Evolutionary conservation across 2,329 filamentous ascomycete genomes (phyloP).

Genomic region (Alternaria panax): DNA sequence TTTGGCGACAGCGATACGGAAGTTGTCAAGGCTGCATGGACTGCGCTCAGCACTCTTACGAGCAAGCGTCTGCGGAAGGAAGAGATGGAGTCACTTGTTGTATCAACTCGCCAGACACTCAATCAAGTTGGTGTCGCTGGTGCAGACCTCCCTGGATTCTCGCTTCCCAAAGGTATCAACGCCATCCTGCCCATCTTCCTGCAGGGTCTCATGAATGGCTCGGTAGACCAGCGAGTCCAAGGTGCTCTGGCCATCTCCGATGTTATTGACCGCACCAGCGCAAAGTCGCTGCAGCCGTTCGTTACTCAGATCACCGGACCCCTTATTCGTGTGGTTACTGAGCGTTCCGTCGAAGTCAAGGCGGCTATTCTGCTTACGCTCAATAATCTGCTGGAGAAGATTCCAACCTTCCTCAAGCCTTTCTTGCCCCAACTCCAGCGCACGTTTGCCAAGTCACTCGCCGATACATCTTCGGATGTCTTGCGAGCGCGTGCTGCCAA

Average conservation of each 20-base stretch:
- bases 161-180: constrained; percentile 93
- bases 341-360: constrained; percentile 95
- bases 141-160: constrained; percentile 84
- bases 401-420: constrained; percentile 91
- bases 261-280: constrained; percentile 89
- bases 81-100: constrained; percentile 93
- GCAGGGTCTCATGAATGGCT: constrained; percentile 97
- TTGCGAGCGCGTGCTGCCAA: constrained; percentile 88
- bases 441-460: constrained; percentile 94
- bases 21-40: constrained; percentile 90
- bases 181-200: constrained; percentile 96
- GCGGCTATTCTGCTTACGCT: constrained; percentile 91
- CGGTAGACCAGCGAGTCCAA: constrained; percentile 87
- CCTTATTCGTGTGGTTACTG: constrained; percentile 95
- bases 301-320: constrained; percentile 98
- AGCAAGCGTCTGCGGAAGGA: constrained; percentile 93
- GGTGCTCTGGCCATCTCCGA: constrained; percentile 94
- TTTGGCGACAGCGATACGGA: constrained; percentile 86
- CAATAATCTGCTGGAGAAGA: constrained; percentile 96
- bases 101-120: constrained; percentile 84
- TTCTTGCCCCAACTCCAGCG: constrained; percentile 96
- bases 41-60: constrained; percentile 77
- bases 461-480: constrained; percentile 89
- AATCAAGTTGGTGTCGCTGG: constrained; percentile 89
- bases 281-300: constrained; percentile 87